Base-by-base conservation (phyloP, 192 early-diverging fungal genomes). In the Borealophlyctis nickersoniae region DNA sequence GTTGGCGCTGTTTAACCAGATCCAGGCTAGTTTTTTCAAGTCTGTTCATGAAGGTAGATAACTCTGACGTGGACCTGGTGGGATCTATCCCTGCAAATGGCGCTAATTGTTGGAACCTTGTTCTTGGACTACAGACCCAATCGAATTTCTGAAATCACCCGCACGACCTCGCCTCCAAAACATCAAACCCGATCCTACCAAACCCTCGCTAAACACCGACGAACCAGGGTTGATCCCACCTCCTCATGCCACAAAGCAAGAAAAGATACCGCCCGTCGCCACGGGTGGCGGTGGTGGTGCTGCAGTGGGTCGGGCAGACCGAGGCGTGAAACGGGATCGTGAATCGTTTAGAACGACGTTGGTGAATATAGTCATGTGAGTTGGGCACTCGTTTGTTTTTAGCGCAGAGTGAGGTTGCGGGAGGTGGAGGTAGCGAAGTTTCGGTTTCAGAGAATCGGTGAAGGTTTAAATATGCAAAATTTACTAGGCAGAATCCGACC, bases 361-460 rank as follows among this genome's bases (percentile, higher is more conserved):
- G 33, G 83, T 85, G 22, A 81, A 83, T 57, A 81, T 85, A 60
- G 74, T 85, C 16, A 85, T 85, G 83, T 81, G 65, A 57, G 62
- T 35, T 23, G 2, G 22, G 16, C 31, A 36, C 5, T 65, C 39
- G 16, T 13, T 13, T n/a, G n/a, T n/a, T n/a, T n/a, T n/a, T n/a
- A 48, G 9, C 11, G n/a, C 45, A 13, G 45, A 48, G 45, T n/a
- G 11, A 48, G 11, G 22, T 58, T 58, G 22, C 26, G 22, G 23
- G 31, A 9, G 3, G 60, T 61, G 45, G 29, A 7, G n/a, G 29
- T 9, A 63, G 5, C 27, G 9, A 23, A 23, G 52, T 34, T 31
- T 2, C 19, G 1, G 2, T 19, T 1, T 24, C 33, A 9, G 32
- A 27, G 50, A 9, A 14, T 23, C n/a, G 26, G 7, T 33, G 19